Conservation (phyloP, 805 yeast genomes). For the Candida hungchunana region DNA sequence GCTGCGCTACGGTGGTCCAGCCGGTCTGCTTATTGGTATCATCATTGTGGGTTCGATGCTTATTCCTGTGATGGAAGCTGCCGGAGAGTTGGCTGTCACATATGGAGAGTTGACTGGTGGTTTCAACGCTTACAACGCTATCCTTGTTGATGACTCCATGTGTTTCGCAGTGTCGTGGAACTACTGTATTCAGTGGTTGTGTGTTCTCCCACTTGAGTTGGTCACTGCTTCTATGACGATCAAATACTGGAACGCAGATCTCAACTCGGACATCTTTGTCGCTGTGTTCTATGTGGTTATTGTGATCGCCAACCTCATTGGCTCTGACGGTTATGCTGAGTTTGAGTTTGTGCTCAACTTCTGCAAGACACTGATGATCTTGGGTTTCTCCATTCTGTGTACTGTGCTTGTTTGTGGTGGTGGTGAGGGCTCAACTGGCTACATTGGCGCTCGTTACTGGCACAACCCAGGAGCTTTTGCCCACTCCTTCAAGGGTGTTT, state of each 20-base stretch:
- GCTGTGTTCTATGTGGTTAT: conserved; percentile 50
- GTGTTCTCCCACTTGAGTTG: conserved; percentile 50
- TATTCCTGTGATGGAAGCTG: conserved; percentile 53
- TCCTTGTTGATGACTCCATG: conserved; percentile 45
- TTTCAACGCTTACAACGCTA: conserved; percentile 35
- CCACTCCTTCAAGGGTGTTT: conserved; percentile 53
- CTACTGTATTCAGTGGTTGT: conserved; percentile 52
- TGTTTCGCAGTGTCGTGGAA: conserved; percentile 63
- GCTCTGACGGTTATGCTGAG: conserved; percentile 67
- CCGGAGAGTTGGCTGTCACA: conserved; percentile 49
- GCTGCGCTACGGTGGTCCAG: conserved; percentile 61
- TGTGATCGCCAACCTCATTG: conserved; percentile 48
- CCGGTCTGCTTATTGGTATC: conserved; percentile 53
- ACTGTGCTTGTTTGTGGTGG: conserved; percentile 58
- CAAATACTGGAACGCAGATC: conserved; percentile 38
- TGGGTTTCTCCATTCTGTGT: conserved; percentile 54
- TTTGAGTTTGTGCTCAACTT: conserved; percentile 56
- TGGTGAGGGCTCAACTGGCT: conserved; percentile 32
- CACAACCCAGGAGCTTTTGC: conserved; percentile 49
- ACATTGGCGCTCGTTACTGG: conserved; percentile 59
- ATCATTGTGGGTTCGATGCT: conserved; percentile 57
- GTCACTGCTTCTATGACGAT: conserved; percentile 53
- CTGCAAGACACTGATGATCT: conserved; percentile 52
- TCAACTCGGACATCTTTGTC: conserved; percentile 53
- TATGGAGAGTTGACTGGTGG: conserved; percentile 37